Percentiles rank a stretch among this genome's conserved stretches.
Evolutionary conservation across 441 rosid species (phyloP).

Genomic region (Erodium texanum): DNA sequence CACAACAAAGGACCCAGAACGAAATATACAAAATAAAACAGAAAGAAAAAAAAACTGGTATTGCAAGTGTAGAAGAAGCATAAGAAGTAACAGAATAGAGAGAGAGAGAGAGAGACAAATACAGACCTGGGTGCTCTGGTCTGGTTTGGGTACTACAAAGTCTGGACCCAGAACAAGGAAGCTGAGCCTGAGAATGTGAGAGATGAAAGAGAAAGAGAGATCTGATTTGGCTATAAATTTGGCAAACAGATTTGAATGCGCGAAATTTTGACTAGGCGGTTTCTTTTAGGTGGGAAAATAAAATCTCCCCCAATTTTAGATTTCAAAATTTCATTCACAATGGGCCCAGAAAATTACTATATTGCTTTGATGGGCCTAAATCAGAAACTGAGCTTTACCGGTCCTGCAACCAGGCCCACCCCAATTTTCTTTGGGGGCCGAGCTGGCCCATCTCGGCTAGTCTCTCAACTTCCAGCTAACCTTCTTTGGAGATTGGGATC

Average conservation of each 20-base stretch:
- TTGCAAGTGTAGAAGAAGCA: too few species aligned
- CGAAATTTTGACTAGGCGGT: constrained; percentile 3
- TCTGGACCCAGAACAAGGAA: neutral
- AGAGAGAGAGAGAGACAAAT: neutral
- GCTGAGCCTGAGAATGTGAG: neutral
- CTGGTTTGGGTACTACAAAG: neutral
- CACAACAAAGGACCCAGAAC: too few species aligned
- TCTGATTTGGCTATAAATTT: constrained; percentile 1
- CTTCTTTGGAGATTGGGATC: neutral
- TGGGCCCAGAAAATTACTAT: neutral
- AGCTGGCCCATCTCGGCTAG: neutral
- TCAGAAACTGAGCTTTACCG: neutral
- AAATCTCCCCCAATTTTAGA: neutral
- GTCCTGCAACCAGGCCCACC: neutral
- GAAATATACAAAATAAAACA: too few species aligned
- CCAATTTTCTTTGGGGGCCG: too few species aligned
- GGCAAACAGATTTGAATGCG: neutral
- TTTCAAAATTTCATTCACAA: neutral
- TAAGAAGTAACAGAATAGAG: neutral
- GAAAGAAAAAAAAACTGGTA: too few species aligned
- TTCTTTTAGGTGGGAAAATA: neutral
- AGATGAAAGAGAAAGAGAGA: neutral
- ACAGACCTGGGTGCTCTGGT: neutral
- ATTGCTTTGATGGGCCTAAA: neutral
- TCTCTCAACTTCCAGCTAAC: neutral